Evolutionary conservation across 192 early-diverging fungal genomes (phyloP).

Genomic region (Umbelopsis sp.): DNA sequence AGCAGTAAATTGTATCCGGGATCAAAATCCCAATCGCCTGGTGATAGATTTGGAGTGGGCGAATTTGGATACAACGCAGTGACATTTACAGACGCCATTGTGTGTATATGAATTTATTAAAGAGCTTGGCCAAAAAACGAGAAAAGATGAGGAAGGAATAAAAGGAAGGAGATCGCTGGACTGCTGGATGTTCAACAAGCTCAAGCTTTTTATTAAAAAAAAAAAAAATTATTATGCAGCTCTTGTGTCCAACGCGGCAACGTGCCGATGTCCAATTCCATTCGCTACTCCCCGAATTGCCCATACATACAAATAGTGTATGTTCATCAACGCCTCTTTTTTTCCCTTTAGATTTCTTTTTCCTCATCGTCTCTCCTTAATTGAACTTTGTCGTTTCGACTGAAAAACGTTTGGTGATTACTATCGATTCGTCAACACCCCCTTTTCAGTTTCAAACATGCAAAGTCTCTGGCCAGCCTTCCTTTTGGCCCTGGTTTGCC

Average conservation of each 20-base stretch:
- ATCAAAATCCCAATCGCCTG: constrained; percentile 22
- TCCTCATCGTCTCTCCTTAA: too few species aligned
- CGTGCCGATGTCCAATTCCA: too few species aligned
- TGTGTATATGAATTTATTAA: neutral
- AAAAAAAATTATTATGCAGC: too few species aligned
- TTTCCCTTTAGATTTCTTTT: too few species aligned
- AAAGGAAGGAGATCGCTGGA: neutral
- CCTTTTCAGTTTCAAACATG: neutral
- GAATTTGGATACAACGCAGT: constrained; percentile 22
- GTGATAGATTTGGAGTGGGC: constrained; percentile 20
- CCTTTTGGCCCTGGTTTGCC: constrained; percentile 13
- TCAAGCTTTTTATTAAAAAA: too few species aligned
- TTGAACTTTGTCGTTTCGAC: neutral
- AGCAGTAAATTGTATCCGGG: constrained; percentile 20
- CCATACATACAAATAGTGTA: too few species aligned
- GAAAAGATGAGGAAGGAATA: neutral
- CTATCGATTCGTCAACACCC: neutral
- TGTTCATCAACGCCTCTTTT: too few species aligned
- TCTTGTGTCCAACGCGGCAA: too few species aligned
- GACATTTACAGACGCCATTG: constrained; percentile 15
- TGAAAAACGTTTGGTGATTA: neutral
- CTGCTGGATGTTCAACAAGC: too few species aligned
- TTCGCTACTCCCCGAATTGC: too few species aligned
- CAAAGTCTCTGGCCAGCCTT: constrained; percentile 17
- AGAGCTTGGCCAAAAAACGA: neutral